Conservation (phyloP, 768 basidiomycete genomes). For the Podaxis carcinomalis region DNA sequence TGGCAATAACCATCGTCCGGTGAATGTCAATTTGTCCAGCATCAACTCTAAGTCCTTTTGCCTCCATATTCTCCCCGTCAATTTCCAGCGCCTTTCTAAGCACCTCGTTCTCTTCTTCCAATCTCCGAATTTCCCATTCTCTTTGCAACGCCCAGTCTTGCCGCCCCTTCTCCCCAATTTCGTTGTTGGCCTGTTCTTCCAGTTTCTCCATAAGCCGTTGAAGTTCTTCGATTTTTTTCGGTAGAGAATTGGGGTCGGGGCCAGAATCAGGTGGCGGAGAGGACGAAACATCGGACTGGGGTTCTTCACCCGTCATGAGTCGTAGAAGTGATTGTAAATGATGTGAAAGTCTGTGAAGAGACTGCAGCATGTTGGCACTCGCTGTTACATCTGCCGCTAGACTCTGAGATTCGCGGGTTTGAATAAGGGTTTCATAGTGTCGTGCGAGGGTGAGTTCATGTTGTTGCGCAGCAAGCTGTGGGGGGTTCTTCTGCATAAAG, state of each 20-base stretch:
- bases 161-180: conserved; percentile 36
- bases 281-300: conserved; percentile 29
- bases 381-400: conserved; percentile 52
- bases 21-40: conserved; percentile 41
- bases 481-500: conserved; percentile 5
- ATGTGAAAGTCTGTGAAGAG: conserved; percentile 69
- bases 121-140: conserved; percentile 78
- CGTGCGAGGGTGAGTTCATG: conserved; percentile 84
- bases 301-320: conserved; percentile 61
- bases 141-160: conserved; percentile 87
- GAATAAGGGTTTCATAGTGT: conserved; percentile 85
- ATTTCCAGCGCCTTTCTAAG: conserved; percentile 76
- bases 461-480: conserved; percentile 83
- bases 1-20: conserved; percentile 24
- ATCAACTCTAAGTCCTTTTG: conserved; percentile 50
- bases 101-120: conserved; percentile 80
- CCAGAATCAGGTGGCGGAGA: conserved; percentile 14
- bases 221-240: conserved; percentile 6
- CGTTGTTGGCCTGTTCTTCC: conserved; percentile 37
- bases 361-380: conserved; percentile 55
- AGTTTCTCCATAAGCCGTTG: conserved; percentile 21
- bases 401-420: conserved; percentile 55
- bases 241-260: conserved; percentile 28
- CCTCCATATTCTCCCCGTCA: conserved; percentile 49
- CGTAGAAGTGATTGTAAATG: conserved; percentile 70